Evolutionary conservation across 371 early-diverging fungal species (phyloP), one percentile per base, ranked within the genome.

Genomic region (Umbelopsis sp.): DNA sequence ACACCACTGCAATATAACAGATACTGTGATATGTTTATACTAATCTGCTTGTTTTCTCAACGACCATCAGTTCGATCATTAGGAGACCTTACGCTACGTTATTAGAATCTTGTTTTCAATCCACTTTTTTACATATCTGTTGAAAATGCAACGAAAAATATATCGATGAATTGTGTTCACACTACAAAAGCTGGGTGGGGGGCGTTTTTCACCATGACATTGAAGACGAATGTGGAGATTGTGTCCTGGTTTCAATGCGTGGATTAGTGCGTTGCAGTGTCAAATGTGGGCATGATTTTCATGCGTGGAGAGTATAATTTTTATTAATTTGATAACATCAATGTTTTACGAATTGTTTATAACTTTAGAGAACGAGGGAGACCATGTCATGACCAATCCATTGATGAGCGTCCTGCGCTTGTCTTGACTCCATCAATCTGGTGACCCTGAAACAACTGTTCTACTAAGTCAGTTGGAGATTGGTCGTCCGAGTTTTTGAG

Each of bases 391-490:
- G 57, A 57, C 57, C 57, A 57, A 4, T 57, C 35, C 29, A 35
- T 35, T 11, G 57, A 57, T 10, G 57, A 57, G n/a, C 29, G 57
- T n/a, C 57, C 35, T 32, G 37, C 57, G 29, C 57, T 57, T 11
- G 57, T 18, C 32, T 37, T 29, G 18, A 57, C 57, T 10, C 57
- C 57, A 57, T 57, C 57, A 29, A 57, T 57, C 35, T 29, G 57
- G 11, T 57, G 57, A 35, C 57, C 57, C 35, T 57, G 57, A 70
- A 80, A 80, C 0, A 80, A 38, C 52, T 75, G 72, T 37, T 80
- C 78, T 12, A 80, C 78, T 45, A 80, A 70, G 50, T 80, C 80
- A 10, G 72, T 46, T 3, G 80, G 77, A n/a, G 80, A 75, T 22
- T 76, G 76, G 16, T 77, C 76, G 50, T 77, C 74, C 29, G 57